Evolutionary conservation across 345 rosid genomes (phyloP).

Genomic region (Populus alba): DNA sequence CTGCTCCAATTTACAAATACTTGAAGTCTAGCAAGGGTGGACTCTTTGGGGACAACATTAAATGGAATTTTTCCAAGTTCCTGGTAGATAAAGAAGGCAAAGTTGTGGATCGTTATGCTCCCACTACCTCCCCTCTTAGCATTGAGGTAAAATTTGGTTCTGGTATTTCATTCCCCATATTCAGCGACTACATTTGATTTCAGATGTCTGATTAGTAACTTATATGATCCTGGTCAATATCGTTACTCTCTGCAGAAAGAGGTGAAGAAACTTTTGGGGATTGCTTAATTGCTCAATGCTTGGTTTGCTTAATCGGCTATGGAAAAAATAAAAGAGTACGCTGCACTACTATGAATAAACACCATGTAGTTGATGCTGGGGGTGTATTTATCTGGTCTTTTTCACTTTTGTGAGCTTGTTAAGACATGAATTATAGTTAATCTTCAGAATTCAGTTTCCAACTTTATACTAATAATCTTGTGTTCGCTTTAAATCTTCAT

Average conservation of each 20-base stretch:
- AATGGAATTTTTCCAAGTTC: slow-evolving; percentile 93
- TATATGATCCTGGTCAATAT: background rate
- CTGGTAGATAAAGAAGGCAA: slow-evolving; percentile 72
- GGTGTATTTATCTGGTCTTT: background rate
- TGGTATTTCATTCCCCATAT: background rate
- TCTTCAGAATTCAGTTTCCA: background rate
- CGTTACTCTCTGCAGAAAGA: slow-evolving; percentile 53
- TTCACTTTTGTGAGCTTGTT: background rate
- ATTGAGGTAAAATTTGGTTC: slow-evolving; percentile 58
- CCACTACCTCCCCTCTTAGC: slow-evolving; percentile 89
- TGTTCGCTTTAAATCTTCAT: background rate
- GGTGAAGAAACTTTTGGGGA: slow-evolving; percentile 60
- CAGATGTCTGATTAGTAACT: background rate
- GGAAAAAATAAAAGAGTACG: background rate
- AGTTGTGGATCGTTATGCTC: slow-evolving; percentile 81
- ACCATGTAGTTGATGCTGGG: background rate
- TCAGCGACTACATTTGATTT: background rate
- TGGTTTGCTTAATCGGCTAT: background rate
- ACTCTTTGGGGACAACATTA: slow-evolving; percentile 57
- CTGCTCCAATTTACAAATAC: slow-evolving; percentile 81
- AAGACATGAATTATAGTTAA: background rate
- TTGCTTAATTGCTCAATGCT: slow-evolving; percentile 1
- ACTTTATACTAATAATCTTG: background rate
- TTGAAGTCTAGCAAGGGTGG: slow-evolving; percentile 86
- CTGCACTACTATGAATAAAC: slow-evolving; percentile 5